Evolutionary conservation across 2,329 filamentous ascomycete genomes (phyloP).

Genomic region (Trichoderma simmonsii): DNA sequence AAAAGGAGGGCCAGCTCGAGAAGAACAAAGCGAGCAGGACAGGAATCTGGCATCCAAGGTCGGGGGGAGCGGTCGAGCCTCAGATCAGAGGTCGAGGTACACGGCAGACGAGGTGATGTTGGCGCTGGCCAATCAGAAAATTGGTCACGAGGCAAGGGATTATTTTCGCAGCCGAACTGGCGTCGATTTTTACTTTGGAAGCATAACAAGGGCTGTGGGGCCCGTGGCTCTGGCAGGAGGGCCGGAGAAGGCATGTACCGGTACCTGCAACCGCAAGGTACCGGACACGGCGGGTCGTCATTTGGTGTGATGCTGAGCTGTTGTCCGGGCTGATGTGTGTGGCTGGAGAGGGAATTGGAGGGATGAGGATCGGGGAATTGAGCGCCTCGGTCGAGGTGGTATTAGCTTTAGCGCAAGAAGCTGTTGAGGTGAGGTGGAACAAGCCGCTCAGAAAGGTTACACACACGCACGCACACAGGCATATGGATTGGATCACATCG

Average conservation of each 20-base stretch:
- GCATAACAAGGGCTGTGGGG: constrained; percentile 15
- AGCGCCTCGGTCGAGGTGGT: not conserved
- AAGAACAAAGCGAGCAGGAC: constrained; percentile 23
- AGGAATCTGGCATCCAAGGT: constrained; percentile 23
- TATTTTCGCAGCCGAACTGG: constrained; percentile 34
- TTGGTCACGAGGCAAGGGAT: constrained; percentile 33
- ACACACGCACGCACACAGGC: not conserved
- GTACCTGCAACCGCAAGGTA: constrained; percentile 10
- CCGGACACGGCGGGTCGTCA: not conserved
- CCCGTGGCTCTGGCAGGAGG: not conserved
- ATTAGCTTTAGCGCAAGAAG: not conserved
- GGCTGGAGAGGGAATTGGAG: not conserved
- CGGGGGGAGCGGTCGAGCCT: constrained; percentile 25
- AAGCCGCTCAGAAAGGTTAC: not conserved
- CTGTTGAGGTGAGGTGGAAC: not conserved
- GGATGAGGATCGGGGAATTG: not conserved
- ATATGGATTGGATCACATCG: not conserved
- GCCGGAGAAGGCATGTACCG: constrained; percentile 1
- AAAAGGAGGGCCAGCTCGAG: constrained; percentile 27
- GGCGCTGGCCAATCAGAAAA: constrained; percentile 40
- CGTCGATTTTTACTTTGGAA: constrained; percentile 30
- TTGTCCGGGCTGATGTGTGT: not conserved
- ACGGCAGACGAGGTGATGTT: constrained; percentile 35
- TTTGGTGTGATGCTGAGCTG: not conserved
- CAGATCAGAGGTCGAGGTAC: constrained; percentile 35